These are phyloP conservation scores for Deuterostichococcus epilithicus DNA, from an alignment of 139 green algal species.

Conservation along the genomic window DNA sequence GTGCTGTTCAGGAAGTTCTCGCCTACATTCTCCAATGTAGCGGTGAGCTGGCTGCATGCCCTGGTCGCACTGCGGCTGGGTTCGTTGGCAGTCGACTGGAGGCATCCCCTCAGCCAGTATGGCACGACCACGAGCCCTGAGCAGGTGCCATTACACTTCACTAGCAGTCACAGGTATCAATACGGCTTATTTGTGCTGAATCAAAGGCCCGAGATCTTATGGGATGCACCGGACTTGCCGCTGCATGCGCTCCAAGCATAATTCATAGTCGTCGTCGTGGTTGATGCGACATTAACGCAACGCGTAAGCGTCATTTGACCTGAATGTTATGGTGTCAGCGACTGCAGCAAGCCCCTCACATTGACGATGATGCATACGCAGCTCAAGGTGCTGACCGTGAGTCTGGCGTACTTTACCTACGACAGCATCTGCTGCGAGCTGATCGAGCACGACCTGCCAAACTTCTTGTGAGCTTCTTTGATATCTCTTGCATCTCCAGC, in stretches of 20 bases:
- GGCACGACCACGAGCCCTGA: not conserved
- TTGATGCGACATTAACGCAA: no score
- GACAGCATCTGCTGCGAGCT: conserved; percentile 35
- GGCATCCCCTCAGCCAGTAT: not conserved
- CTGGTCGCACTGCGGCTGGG: not conserved
- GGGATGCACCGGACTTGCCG: no score
- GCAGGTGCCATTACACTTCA: no score
- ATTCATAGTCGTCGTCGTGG: no score
- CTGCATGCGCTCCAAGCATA: no score
- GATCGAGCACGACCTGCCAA: conserved; percentile 13
- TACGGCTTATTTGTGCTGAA: no score
- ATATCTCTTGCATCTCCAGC: no score
- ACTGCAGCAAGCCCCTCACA: no score
- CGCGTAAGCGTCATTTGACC: no score
- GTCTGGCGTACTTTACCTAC: conserved; percentile 42
- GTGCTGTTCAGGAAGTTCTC: not conserved
- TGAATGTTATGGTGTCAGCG: no score
- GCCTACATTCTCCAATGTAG: not conserved
- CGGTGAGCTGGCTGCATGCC: not conserved
- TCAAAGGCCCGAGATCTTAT: no score
- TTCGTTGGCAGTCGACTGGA: not conserved
- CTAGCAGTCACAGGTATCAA: not conserved
- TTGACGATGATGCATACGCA: not conserved
- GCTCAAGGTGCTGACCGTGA: conserved; percentile 21
- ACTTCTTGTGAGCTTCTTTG: no score